phyloP scores from a whole-genome alignment of 768 basidiomycete genomes.

The Trametes coccinea region DNA sequence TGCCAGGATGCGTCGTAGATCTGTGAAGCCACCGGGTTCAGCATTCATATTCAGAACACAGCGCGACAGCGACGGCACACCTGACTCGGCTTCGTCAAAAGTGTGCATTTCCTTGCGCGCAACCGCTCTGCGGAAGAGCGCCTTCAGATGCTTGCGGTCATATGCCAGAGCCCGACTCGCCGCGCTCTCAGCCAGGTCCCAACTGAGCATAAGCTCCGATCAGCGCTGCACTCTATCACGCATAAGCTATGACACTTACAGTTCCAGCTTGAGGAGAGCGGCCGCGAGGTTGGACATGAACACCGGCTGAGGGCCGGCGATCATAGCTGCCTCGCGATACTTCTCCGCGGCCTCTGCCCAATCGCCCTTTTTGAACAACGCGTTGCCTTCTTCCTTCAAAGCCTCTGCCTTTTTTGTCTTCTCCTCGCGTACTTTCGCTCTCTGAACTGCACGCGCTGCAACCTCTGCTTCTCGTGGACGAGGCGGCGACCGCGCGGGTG shows the following conservation, averaged over 20 bases:
- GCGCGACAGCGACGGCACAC: too few species aligned
- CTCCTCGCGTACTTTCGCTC: constrained; percentile 23
- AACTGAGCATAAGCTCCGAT: constrained; percentile 22
- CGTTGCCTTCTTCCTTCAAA: constrained; percentile 44
- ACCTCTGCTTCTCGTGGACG: constrained; percentile 14
- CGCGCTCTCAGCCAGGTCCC: constrained; percentile 31
- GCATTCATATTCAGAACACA: too few species aligned
- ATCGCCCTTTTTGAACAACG: constrained; percentile 39
- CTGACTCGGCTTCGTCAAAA: constrained; percentile 23
- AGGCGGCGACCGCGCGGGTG: not conserved
- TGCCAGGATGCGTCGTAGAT: constrained; percentile 30
- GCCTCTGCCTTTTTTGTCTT: constrained; percentile 29
- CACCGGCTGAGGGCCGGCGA: constrained; percentile 40
- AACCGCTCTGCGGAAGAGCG: constrained; percentile 37
- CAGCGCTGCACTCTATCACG: not conserved
- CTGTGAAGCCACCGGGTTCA: constrained; percentile 20
- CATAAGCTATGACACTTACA: constrained; percentile 22
- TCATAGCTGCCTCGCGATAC: constrained; percentile 41
- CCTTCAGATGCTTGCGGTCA: constrained; percentile 36
- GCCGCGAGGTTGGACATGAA: constrained; percentile 45
- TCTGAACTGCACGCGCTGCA: constrained; percentile 2
- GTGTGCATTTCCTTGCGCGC: constrained; percentile 34
- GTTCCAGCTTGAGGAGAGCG: constrained; percentile 44
- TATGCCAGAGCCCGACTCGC: constrained; percentile 31
- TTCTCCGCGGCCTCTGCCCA: constrained; percentile 40